Percentiles rank a stretch among this genome's conserved stretches.
Evolutionary conservation across 164 flowering plant species (phyloP).

Genomic region (Magnolia changhungtana): DNA sequence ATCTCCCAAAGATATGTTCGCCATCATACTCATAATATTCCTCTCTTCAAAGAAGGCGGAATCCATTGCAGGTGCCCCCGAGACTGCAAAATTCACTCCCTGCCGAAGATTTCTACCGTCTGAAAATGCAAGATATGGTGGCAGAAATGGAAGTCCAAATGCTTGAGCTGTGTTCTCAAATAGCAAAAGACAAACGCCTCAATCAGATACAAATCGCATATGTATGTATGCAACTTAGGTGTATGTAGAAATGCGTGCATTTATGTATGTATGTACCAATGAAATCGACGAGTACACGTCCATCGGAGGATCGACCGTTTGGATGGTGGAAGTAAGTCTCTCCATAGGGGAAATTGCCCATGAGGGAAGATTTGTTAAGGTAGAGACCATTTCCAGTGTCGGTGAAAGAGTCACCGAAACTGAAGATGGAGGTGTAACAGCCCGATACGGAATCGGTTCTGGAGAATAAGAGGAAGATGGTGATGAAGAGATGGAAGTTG

Average conservation of each 20-base stretch:
- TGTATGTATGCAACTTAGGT: background rate
- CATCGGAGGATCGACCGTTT: conserved; percentile 58
- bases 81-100: conserved; percentile 59
- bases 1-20: conserved; percentile 20
- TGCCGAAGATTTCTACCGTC: conserved; percentile 4
- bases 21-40: conserved; percentile 1
- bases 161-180: conserved; percentile 12
- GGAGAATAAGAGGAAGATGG: background rate
- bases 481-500: background rate
- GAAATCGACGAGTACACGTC: conserved; percentile 55
- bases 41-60: conserved; percentile 21
- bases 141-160: conserved; percentile 35
- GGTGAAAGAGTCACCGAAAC: conserved; percentile 54
- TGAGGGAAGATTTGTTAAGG: conserved; percentile 23
- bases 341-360: conserved; percentile 44
- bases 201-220: background rate
- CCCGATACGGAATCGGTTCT: background rate
- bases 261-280: conserved; percentile 30
- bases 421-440: conserved; percentile 37
- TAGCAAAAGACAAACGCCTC: background rate
- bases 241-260: background rate
- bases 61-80: conserved; percentile 51
- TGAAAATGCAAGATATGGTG: conserved; percentile 29
- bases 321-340: conserved; percentile 43
- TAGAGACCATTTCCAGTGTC: conserved; percentile 57